Conservation (phyloP, 805 yeast genomes). For the Candida boidinii region DNA sequence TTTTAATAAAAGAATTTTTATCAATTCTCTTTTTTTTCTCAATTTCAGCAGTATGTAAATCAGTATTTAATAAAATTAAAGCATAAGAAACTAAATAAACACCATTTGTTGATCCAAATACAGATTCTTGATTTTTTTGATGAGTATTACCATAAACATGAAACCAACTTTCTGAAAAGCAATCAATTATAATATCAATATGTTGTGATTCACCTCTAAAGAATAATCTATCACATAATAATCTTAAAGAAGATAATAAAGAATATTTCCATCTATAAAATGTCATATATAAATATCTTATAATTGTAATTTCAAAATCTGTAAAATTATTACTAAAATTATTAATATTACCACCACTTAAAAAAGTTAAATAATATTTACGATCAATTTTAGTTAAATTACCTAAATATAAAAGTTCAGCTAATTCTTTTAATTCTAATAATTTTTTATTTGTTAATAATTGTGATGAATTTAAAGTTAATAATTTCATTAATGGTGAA, state of each 20-base stretch:
- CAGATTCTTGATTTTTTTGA: conserved; percentile 6
- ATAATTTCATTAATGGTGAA: too few species aligned
- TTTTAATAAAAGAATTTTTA: conserved; percentile 35
- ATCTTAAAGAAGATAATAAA: conserved; percentile 47
- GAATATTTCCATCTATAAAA: conserved; percentile 37
- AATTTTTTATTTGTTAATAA: conserved; percentile 1
- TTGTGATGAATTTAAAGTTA: too few species aligned
- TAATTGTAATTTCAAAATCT: conserved; percentile 26
- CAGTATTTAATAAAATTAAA: conserved; percentile 66
- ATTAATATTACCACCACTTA: conserved; percentile 15
- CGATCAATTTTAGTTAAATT: too few species aligned
- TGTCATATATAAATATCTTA: conserved; percentile 37
- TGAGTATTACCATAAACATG: conserved; percentile 36
- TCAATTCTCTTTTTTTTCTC: conserved; percentile 30
- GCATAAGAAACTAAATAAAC: conserved; percentile 69
- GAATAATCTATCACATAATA: conserved; percentile 57
- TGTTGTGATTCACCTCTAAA: conserved; percentile 79
- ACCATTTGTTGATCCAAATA: conserved; percentile 41
- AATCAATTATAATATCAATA: conserved; percentile 63
- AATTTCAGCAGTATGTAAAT: conserved; percentile 50
- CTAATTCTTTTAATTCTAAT: too few species aligned
- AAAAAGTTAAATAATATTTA: conserved; percentile 16
- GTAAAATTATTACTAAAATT: conserved; percentile 7
- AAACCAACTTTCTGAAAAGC: conserved; percentile 59
- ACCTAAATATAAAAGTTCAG: too few species aligned